phyloP scores from a whole-genome alignment of 2,329 filamentous ascomycete genomes.

The Chaetothyriales sp. region DNA sequence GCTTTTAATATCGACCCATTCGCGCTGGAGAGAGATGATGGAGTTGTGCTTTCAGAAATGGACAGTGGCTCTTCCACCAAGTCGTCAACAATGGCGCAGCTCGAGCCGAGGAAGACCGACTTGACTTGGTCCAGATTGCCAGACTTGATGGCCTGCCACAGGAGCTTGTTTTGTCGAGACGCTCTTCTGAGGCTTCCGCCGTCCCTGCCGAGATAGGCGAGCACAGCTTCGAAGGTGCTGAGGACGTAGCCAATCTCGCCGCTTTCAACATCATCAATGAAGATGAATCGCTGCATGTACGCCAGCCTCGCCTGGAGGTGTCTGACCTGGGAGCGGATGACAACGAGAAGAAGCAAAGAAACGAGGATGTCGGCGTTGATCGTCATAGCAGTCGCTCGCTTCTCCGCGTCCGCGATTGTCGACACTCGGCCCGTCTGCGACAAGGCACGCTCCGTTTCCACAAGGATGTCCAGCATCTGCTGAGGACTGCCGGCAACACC shows the following conservation, averaged over 20 bases:
- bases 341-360: conserved; percentile 75
- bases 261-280: conserved; percentile 91
- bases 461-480: conserved; percentile 70
- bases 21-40: conserved; percentile 10
- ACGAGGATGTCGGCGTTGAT: conserved; percentile 85
- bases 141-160: conserved; percentile 76
- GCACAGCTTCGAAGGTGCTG: conserved; percentile 87
- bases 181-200: conserved; percentile 68
- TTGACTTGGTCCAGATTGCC: conserved; percentile 62
- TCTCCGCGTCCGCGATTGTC: conserved; percentile 31
- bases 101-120: conserved; percentile 61
- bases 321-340: conserved; percentile 77
- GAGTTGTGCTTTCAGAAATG: conserved; percentile 10
- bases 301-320: conserved; percentile 74
- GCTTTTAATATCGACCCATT: conserved; percentile 22
- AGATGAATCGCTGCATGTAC: conserved; percentile 97
- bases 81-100: conserved; percentile 32
- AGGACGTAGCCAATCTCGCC: conserved; percentile 92
- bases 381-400: conserved; percentile 41
- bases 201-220: conserved; percentile 73
- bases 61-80: conserved; percentile 29
- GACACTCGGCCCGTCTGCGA: conserved; percentile 47
- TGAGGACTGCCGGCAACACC: conserved; percentile 61
- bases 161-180: conserved; percentile 65
- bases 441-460: conserved; percentile 69